phyloP scores from a whole-genome alignment of 176 grass and related monocot species.

The Bonia amplexicaulis region DNA sequence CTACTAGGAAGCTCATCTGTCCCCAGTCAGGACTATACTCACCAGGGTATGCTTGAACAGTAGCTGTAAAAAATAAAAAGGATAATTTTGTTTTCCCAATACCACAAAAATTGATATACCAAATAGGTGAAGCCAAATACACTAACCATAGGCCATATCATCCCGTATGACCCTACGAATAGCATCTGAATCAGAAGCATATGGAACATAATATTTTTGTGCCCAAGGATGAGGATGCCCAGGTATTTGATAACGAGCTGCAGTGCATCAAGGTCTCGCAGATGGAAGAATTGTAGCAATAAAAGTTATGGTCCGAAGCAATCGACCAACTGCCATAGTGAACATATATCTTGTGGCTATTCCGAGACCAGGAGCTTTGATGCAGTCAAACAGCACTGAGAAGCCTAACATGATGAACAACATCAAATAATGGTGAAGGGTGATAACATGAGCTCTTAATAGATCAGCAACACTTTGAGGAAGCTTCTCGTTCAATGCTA shows the following conservation, averaged over 20 bases:
- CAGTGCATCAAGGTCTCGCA: constrained; percentile 69
- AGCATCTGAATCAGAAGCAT: constrained; percentile 56
- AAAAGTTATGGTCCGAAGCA: constrained; percentile 69
- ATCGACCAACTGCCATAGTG: constrained; percentile 71
- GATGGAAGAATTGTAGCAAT: constrained; percentile 78
- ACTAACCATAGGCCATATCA: constrained; percentile 72
- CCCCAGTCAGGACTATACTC: constrained; percentile 78
- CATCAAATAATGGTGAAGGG: constrained; percentile 93
- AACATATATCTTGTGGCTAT: constrained; percentile 77
- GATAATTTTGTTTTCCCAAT: background rate
- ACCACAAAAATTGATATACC: background rate
- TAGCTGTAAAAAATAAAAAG: constrained; percentile 16
- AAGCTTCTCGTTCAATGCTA: constrained; percentile 76
- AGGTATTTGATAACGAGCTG: constrained; percentile 60
- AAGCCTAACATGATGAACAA: constrained; percentile 83
- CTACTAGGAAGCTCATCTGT: constrained; percentile 71
- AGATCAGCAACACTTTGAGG: constrained; percentile 54
- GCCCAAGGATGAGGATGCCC: constrained; percentile 81
- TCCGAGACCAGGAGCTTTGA: constrained; percentile 77
- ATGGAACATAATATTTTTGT: constrained; percentile 82
- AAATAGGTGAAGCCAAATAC: constrained; percentile 13
- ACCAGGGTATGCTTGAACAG: constrained; percentile 56
- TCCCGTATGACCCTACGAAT: constrained; percentile 58
- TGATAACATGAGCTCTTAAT: constrained; percentile 73
- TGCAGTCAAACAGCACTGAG: constrained; percentile 66